A percentile compares a stretch with the other conserved stretches of the same genome.
Evolutionary conservation across 2,329 filamentous ascomycete genomes (phyloP).

Genomic region (Verticillium nonalfalfae): DNA sequence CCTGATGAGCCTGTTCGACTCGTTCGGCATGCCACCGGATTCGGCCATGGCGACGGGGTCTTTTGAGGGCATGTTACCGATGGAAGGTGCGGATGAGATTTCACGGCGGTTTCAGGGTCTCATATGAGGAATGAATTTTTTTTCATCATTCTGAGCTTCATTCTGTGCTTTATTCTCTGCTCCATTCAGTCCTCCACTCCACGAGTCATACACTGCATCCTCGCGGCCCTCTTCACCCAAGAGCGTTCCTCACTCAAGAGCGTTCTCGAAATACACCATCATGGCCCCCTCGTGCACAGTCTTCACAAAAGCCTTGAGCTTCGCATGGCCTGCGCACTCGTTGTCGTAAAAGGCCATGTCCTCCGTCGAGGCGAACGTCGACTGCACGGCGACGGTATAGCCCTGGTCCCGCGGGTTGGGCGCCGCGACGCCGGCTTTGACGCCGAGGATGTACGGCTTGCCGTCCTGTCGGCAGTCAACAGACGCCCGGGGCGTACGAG

Average conservation of each 20-base stretch:
- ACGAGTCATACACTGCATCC: not conserved
- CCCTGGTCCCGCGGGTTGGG: slow-evolving; percentile 51
- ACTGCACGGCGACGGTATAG: slow-evolving; percentile 50
- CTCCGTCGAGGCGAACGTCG: slow-evolving; percentile 47
- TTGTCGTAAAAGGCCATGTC: slow-evolving; percentile 59
- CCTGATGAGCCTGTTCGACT: slow-evolving; percentile 26
- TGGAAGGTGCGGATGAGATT: slow-evolving; percentile 19
- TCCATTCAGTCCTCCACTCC: too few species aligned
- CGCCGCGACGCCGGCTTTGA: slow-evolving; percentile 40
- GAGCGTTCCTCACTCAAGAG: not conserved
- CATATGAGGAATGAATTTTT: slow-evolving; percentile 9
- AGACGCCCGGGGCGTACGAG: not conserved
- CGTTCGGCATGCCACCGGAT: slow-evolving; percentile 17
- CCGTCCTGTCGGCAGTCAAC: slow-evolving; percentile 39
- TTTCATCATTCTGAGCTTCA: not conserved
- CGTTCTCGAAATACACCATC: slow-evolving; percentile 43
- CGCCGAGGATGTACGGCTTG: slow-evolving; percentile 51
- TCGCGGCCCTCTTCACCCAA: too few species aligned
- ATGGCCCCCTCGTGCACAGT: slow-evolving; percentile 29
- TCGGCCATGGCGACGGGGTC: slow-evolving; percentile 3
- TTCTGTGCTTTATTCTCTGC: not conserved
- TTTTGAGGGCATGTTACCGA: slow-evolving; percentile 5
- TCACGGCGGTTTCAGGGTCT: slow-evolving; percentile 24
- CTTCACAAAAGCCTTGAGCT: slow-evolving; percentile 23
- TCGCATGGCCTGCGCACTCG: slow-evolving; percentile 23